phyloP scores from a whole-genome alignment of 106 monocot species.

The Posidonia australis region DNA sequence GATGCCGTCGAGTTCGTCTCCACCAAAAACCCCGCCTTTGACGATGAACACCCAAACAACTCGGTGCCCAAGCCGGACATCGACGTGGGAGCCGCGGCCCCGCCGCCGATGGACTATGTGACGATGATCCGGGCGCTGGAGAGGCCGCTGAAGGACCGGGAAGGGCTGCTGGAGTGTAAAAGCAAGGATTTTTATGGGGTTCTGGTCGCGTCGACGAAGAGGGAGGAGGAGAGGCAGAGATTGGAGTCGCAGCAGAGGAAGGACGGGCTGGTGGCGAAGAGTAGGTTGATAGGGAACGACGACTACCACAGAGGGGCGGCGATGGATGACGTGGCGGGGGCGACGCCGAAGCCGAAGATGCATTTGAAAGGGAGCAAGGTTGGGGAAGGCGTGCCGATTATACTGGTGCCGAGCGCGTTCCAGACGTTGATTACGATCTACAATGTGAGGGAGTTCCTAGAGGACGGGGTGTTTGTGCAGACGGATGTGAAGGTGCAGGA shows the following conservation, averaged over 20 bases:
- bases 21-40: slow-evolving; percentile 5
- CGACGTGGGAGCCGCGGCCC: not conserved
- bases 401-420: slow-evolving; percentile 92
- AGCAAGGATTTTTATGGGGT: slow-evolving; percentile 70
- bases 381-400: slow-evolving; percentile 88
- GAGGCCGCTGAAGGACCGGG: slow-evolving; percentile 82
- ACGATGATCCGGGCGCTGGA: slow-evolving; percentile 57
- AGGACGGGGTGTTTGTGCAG: slow-evolving; percentile 90
- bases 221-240: slow-evolving; percentile 75
- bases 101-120: slow-evolving; percentile 23
- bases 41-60: no score
- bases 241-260: slow-evolving; percentile 68
- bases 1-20: slow-evolving; percentile 30
- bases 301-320: slow-evolving; percentile 16
- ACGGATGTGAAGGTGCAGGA: slow-evolving; percentile 69
- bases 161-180: slow-evolving; percentile 59
- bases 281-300: slow-evolving; percentile 40
- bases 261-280: slow-evolving; percentile 69
- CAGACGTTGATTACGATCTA: slow-evolving; percentile 98
- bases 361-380: slow-evolving; percentile 54
- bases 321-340: not conserved
- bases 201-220: slow-evolving; percentile 34
- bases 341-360: slow-evolving; percentile 44
- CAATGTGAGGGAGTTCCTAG: slow-evolving; percentile 93
- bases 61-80: slow-evolving; percentile 5